These are phyloP conservation scores for Urostyla sp. DNA, from an alignment of 73 alveolate genomes.

Conservation along the genomic window DNA sequence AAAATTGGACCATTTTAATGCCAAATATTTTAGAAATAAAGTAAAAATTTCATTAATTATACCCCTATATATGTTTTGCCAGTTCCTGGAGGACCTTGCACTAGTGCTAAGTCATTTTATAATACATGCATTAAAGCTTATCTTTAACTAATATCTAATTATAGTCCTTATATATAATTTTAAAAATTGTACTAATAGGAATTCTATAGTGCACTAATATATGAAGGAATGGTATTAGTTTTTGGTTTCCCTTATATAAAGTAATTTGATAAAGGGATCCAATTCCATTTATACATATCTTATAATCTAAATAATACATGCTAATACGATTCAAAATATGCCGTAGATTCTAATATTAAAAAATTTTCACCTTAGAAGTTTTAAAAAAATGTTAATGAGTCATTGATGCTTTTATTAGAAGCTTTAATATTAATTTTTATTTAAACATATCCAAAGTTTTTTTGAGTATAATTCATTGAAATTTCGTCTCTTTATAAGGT, in stretches of 20 bases:
- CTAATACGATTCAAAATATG: constrained; percentile 42
- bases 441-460: neutral
- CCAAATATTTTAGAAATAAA: constrained; percentile 8
- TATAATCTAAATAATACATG: constrained; percentile 37
- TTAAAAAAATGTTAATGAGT: neutral
- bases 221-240: neutral
- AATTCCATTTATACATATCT: constrained; percentile 8
- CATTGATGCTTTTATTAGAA: too few species aligned
- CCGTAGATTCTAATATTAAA: constrained; percentile 39
- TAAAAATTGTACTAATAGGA: too few species aligned
- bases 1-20: constrained; percentile 76
- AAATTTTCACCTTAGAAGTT: neutral
- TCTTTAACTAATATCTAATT: constrained; percentile 78
- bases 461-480: neutral
- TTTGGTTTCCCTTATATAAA: neutral
- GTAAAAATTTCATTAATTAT: constrained; percentile 59
- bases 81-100: constrained; percentile 95
- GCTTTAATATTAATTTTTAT: too few species aligned
- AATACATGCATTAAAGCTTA: constrained; percentile 73
- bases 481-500: neutral
- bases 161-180: too few species aligned
- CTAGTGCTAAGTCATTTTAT: constrained; percentile 72
- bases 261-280: constrained; percentile 9
- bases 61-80: constrained; percentile 88
- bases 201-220: too few species aligned